Evolutionary conservation across 306 rosid genomes (phyloP), one percentile per base, ranked within the genome.

Genomic region (Cyclanthera cordifolia): DNA sequence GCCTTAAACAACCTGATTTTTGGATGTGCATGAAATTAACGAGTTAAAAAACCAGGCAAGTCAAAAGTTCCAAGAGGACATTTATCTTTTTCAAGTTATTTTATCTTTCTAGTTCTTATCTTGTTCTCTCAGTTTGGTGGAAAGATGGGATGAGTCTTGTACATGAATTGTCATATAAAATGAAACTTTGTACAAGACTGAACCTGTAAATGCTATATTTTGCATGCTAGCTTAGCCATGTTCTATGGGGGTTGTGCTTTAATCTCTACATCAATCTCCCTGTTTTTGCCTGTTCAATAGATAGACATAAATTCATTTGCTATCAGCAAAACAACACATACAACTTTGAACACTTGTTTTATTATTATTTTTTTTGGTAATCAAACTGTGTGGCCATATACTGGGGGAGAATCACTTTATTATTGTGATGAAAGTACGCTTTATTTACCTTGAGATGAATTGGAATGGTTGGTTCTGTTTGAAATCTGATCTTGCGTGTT

Each of bases 151-250:
- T 69, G 75, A 80, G 85, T 78, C 87, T 82, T 87, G 90, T 85
- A 87, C 91, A 79, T 50, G 78, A 60, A 83, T 66, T 68, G 79
- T 75, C 84, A 82, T 75, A 76, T 74, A 79, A 76, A 82, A 85
- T 73, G 91, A 91, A 79, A 83, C 85, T 83, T 67, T 73, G 91
- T 91, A 82, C 97, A 83, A 85, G 90, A 86, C 82, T 79, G 86
- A 83, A 85, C 94, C 85, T 83, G 85, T 77, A 77, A 85, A 79
- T 86, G 87, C 81, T 76, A 79, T 78, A 85, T 75, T 79, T 65
- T 66, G 53, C 69, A 64, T 64, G 70, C 70, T 64, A 64, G 70
- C 88, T 78, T 79, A 82, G 86, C 82, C 82, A 85, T 85, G 87
- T 85, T 81, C 85, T 81, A 83, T 81, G 75, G 81, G 79, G 55